Base-by-base conservation (phyloP, 805 yeast genomes). In the Candida coquimbonensis region DNA sequence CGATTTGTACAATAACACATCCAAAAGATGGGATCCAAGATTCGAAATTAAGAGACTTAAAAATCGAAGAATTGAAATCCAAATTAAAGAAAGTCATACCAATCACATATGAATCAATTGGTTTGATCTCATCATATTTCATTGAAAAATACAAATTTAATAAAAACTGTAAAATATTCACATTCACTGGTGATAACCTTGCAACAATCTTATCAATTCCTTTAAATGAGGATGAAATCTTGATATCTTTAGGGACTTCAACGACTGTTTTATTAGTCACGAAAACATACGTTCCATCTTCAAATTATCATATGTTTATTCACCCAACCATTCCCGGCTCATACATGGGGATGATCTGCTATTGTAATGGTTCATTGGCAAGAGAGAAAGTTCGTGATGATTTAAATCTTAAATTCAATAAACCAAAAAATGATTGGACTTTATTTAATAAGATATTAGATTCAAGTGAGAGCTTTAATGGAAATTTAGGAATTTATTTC, bases 261-360 rank as follows among this genome's bases (percentile, higher is more conserved):
- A 89, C 97, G 2, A 89, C 97, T 0, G 87, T 87, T 4, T 70
- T 90, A 33, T 66, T 89, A 40, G 81, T 89, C 37, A 89, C 96
- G 7, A 83, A 87, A 48, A 74, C 78, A 46, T 89, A 81, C 60
- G 72, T 72, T 17, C 89, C 96, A 2, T 83, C 90, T 1, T 78
- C 87, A 7, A 84, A 82, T 54, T 89, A 88, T 61, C 96, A 89
- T 59, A 64, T 88, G 52, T 89, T 89, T 67, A 78, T 78, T 51
- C 96, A 90, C 60, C 96, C 97, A 9, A 83, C 95, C 0, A 75
- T 85, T 50, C 75, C 77, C 0, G 73, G 72, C 34, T 80, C 83
- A 34, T 89, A 80, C 61, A 90, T 89, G 96, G 96, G 95, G 21
- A 89, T 89, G 97, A 78, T 90, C 45, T 89, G 97, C 62, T 89